Percentiles rank a stretch among this genome's conserved stretches.
phyloP scores from a whole-genome alignment of 768 basidiomycete species.

The Boletus barrowsii region DNA sequence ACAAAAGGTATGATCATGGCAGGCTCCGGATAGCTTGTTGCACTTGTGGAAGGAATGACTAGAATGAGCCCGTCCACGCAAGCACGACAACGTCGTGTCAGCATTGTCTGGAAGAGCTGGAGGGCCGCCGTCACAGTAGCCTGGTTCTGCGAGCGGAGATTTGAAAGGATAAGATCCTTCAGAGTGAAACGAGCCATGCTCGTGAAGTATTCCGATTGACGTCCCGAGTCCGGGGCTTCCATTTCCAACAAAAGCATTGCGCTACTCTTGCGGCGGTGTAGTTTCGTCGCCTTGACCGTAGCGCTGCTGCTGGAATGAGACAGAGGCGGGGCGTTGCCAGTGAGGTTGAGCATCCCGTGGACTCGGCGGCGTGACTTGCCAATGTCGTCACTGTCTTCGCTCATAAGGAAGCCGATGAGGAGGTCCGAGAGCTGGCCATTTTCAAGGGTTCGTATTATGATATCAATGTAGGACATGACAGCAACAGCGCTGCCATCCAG shows the following conservation, averaged over 20 bases:
- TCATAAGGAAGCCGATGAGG: constrained; percentile 76
- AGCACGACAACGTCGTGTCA: constrained; percentile 63
- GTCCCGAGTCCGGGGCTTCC: constrained; percentile 70
- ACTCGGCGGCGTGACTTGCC: constrained; percentile 43
- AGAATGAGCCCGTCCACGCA: constrained; percentile 67
- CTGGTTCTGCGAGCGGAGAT: constrained; percentile 65
- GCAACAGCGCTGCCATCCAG: constrained; percentile 93
- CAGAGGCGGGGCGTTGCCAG: constrained; percentile 32
- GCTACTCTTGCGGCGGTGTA: constrained; percentile 72
- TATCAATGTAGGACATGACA: constrained; percentile 92
- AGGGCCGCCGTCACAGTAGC: constrained; percentile 72
- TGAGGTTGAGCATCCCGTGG: constrained; percentile 42
- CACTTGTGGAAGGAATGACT: constrained; percentile 63
- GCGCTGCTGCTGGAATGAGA: constrained; percentile 25
- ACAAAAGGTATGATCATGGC: constrained; percentile 33
- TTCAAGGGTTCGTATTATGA: constrained; percentile 75
- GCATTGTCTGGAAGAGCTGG: constrained; percentile 74
- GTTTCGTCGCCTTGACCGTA: constrained; percentile 43
- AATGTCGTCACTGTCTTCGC: constrained; percentile 76
- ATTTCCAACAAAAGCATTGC: constrained; percentile 89
- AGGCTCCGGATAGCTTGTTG: constrained; percentile 73
- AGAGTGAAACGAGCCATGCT: constrained; percentile 87
- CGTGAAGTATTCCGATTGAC: constrained; percentile 78
- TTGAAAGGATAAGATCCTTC: constrained; percentile 82
- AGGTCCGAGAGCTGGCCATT: constrained; percentile 66